Evolutionary conservation across 2,329 filamentous ascomycete species (phyloP).

Genomic region (Keithomyces neogunnii): DNA sequence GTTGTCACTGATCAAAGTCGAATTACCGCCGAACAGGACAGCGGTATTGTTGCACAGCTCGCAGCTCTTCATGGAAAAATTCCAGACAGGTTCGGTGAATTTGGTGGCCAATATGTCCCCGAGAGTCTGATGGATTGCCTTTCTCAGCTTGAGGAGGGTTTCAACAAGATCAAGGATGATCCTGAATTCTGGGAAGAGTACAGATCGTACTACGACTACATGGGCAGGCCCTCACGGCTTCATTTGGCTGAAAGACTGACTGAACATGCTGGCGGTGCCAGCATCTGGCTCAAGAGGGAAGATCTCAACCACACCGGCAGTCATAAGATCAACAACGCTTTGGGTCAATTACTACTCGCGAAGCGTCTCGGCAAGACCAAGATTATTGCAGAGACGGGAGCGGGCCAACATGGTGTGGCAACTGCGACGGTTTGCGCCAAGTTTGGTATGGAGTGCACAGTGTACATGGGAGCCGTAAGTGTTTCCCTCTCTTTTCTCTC

Average conservation of each 20-base stretch:
- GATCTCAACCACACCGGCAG: constrained; percentile 96
- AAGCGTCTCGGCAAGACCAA: constrained; percentile 83
- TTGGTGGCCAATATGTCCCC: constrained; percentile 94
- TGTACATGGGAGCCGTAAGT: constrained; percentile 84
- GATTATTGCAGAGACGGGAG: constrained; percentile 96
- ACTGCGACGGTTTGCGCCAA: constrained; percentile 97
- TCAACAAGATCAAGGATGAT: constrained; percentile 79
- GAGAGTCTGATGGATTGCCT: constrained; percentile 98
- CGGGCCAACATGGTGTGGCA: constrained; percentile 94
- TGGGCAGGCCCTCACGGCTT: constrained; percentile 87
- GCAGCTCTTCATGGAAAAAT: constrained; percentile 73
- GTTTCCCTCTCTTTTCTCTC: not conserved
- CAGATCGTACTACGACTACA: constrained; percentile 91
- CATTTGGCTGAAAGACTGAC: constrained; percentile 86
- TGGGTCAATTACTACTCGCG: constrained; percentile 86
- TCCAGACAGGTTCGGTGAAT: constrained; percentile 86
- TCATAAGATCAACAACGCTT: constrained; percentile 98
- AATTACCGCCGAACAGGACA: constrained; percentile 45
- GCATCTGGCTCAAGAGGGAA: constrained; percentile 96
- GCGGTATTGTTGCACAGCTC: constrained; percentile 70
- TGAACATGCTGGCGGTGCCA: constrained; percentile 81
- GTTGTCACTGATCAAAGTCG: constrained; percentile 61
- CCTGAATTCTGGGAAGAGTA: constrained; percentile 96
- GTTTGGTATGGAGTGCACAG: constrained; percentile 95
- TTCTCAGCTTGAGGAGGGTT: constrained; percentile 81